phyloP scores from a whole-genome alignment of 805 yeast genomes.

The Kazachstania viticola region DNA sequence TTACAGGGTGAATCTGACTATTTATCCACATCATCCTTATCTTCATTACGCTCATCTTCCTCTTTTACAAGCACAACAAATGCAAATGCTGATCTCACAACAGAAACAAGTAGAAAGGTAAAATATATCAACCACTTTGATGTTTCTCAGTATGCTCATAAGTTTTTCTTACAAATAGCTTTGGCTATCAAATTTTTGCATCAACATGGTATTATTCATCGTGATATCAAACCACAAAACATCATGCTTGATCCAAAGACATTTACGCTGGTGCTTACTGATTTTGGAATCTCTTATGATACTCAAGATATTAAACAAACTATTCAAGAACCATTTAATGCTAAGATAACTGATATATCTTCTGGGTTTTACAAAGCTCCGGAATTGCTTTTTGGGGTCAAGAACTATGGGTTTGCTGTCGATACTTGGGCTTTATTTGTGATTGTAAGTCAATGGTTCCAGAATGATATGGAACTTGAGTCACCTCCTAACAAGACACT shows the following conservation, averaged over 20 bases:
- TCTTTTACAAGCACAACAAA: too few relatives aligned
- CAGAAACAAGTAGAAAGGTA: neutral
- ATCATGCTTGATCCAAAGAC: slow-evolving; percentile 26
- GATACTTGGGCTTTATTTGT: slow-evolving; percentile 72
- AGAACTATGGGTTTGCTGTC: slow-evolving; percentile 40
- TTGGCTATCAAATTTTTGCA: slow-evolving; percentile 74
- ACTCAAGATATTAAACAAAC: slow-evolving; percentile 13
- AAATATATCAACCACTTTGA: slow-evolving; percentile 13
- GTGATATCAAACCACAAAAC: slow-evolving; percentile 91
- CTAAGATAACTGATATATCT: slow-evolving; percentile 39
- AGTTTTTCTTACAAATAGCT: slow-evolving; percentile 61
- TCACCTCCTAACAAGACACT: neutral
- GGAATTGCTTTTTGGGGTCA: slow-evolving; percentile 53
- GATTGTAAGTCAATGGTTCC: slow-evolving; percentile 40
- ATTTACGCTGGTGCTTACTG: slow-evolving; percentile 47
- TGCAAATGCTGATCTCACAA: too few relatives aligned
- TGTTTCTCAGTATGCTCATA: slow-evolving; percentile 6
- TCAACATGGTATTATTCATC: slow-evolving; percentile 79
- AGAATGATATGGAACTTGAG: slow-evolving; percentile 20
- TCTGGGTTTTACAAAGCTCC: slow-evolving; percentile 69
- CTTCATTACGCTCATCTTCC: too few relatives aligned
- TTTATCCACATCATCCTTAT: too few relatives aligned
- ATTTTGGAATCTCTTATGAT: slow-evolving; percentile 55
- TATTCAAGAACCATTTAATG: slow-evolving; percentile 16
- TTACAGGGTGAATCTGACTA: too few relatives aligned